phyloP scores from a whole-genome alignment of 371 early-diverging fungal species.

The Apophysomyces trapeziformis region DNA sequence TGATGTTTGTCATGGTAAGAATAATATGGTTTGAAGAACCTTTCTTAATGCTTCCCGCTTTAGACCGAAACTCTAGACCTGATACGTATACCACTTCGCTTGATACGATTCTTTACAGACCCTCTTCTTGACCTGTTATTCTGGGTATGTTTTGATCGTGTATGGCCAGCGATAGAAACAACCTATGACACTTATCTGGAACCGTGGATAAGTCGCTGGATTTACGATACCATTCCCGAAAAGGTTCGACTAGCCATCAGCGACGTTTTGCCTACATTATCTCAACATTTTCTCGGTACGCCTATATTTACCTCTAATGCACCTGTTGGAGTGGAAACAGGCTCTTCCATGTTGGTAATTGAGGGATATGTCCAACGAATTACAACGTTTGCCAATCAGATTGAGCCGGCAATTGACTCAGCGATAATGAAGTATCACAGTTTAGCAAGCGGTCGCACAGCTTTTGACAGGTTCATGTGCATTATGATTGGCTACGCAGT shows the following conservation, averaged over 20 bases:
- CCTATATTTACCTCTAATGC: background rate
- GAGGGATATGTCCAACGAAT: background rate
- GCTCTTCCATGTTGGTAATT: background rate
- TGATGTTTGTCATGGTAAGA: constrained; percentile 27
- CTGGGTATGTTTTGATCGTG: constrained; percentile 7
- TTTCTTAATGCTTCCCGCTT: background rate
- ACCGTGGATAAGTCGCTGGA: background rate
- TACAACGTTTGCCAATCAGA: background rate
- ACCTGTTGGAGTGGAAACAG: background rate
- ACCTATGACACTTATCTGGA: background rate
- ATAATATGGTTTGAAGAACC: background rate
- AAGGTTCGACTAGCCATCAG: background rate
- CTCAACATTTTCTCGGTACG: background rate
- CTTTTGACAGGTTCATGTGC: constrained; percentile 35
- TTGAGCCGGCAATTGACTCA: constrained; percentile 11
- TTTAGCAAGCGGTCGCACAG: constrained; percentile 31
- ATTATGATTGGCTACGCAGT: constrained; percentile 37
- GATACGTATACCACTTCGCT: constrained; percentile 10
- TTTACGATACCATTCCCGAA: background rate
- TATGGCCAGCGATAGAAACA: constrained; percentile 10
- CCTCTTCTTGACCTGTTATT: constrained; percentile 21
- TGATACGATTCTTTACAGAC: constrained; percentile 18
- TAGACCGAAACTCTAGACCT: constrained; percentile 15
- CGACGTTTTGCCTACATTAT: background rate
- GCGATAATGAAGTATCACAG: constrained; percentile 23